A percentile compares a stretch with the other conserved stretches of the same genome.
phyloP scores from a whole-genome alignment of 2,329 filamentous ascomycete species.

The Albifimbria verrucaria region DNA sequence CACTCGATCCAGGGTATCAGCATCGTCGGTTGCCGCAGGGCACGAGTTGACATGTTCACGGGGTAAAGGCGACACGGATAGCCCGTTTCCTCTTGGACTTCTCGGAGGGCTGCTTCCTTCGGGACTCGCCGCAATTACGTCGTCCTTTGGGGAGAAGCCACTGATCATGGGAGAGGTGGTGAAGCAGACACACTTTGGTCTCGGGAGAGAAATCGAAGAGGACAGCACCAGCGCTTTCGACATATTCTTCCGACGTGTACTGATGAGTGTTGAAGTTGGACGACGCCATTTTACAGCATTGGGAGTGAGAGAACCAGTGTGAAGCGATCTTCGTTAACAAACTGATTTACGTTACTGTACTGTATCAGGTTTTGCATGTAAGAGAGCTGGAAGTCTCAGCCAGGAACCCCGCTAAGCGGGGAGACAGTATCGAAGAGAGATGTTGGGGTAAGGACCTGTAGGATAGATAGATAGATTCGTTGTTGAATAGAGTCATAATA shows the following conservation, averaged over 20 bases:
- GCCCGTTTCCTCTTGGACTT: constrained; percentile 12
- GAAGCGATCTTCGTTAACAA: too few relatives aligned
- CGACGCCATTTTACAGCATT: background rate
- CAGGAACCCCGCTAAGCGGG: too few relatives aligned
- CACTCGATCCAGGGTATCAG: constrained; percentile 9
- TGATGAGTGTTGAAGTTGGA: background rate
- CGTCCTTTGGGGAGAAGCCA: constrained; percentile 16
- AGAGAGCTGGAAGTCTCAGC: too few relatives aligned
- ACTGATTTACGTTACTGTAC: too few relatives aligned
- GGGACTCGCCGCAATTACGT: constrained; percentile 9
- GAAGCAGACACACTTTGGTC: constrained; percentile 10
- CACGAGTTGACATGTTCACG: constrained; percentile 9
- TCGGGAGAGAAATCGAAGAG: constrained; percentile 11
- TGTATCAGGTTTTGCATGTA: too few relatives aligned
- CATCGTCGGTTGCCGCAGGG: constrained; percentile 5
- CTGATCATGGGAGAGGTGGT: background rate
- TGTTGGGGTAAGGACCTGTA: too few relatives aligned
- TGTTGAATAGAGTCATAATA: too few relatives aligned
- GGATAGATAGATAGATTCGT: too few relatives aligned
- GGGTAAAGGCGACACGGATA: constrained; percentile 7
- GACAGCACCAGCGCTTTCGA: constrained; percentile 13
- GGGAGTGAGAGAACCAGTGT: too few relatives aligned
- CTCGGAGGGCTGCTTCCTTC: constrained; percentile 10
- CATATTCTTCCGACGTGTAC: constrained; percentile 4
- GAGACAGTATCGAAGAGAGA: too few relatives aligned